Evolutionary conservation across 2,329 filamentous ascomycete species (phyloP), one percentile per base, ranked within the genome.

Genomic region (Calonectria pseudoreteaudii): DNA sequence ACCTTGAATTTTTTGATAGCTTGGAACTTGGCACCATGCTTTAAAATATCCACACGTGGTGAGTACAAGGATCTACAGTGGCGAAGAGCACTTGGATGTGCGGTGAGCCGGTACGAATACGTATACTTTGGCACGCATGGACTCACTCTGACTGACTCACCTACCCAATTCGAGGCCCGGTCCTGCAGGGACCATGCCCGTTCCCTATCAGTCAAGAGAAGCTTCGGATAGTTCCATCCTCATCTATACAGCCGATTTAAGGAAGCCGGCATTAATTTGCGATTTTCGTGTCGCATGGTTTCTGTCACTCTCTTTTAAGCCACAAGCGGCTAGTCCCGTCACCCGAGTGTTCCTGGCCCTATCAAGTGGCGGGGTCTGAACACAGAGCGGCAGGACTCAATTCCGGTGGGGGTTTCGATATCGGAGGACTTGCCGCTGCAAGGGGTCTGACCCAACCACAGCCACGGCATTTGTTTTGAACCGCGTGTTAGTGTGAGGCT

Each of bases 1-100:
- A 80, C 76, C 78, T 67, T 76, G 71, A 79, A 76, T 73, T 81
- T 62, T 80, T 80, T 81, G 77, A 68, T 75, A 66, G 52, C 56
- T 41, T 30, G 56, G 36, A 68, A 53, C 69, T 70, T 58, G 60
- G 66, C 70, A 80, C 78, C 65, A 26, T 53, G 36, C 11, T 30
- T 68, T 65, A 52, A 47, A 70, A 67, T 70, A 80, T 80, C 71
- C 49, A 50, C 77, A 80, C 79, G 75, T 73, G 71, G 70, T 34
- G 36, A 62, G 68, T 41, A 20, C 56, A 38, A n/a, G 56, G 60
- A 13, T 65, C 23, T 47, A 34, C 60, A 65, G 26, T 47, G 60
- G 60, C 38, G 41, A 47, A 1, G 18, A 34, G 60, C 26, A 4
- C 18, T 38, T 16, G 18, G 26, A 16, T 34, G 60, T 23, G 44